Percentiles rank a stretch among this genome's conserved stretches.
Conservation (phyloP, 1,139 yeast species). For the Kodamaea suecica region DNA sequence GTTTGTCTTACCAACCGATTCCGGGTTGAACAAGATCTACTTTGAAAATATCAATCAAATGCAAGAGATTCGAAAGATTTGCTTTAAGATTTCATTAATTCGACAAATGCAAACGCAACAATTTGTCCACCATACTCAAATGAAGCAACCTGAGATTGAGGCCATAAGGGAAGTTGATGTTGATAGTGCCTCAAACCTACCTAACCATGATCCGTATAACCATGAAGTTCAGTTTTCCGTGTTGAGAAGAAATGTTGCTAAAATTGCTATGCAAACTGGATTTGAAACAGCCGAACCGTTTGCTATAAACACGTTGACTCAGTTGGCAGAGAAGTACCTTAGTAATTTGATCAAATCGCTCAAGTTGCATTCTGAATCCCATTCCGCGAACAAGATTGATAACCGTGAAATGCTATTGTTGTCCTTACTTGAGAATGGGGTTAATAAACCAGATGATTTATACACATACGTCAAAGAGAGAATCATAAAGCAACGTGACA, state of each 20-base stretch:
- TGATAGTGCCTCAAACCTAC: conserved; percentile 73
- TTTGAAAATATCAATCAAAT: conserved; percentile 69
- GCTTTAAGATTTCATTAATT: conserved; percentile 84
- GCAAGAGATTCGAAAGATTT: conserved; percentile 83
- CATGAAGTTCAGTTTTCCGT: conserved; percentile 62
- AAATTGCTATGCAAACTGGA: conserved; percentile 89
- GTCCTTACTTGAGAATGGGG: conserved; percentile 79
- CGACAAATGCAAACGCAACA: conserved; percentile 89
- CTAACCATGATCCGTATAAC: conserved; percentile 59
- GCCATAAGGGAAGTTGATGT: conserved; percentile 65
- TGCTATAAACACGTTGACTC: conserved; percentile 79
- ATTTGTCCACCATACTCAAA: conserved; percentile 69
- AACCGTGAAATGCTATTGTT: conserved; percentile 54
- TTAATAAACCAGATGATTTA: conserved; percentile 72
- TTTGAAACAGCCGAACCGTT: conserved; percentile 79
- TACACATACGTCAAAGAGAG: conserved; percentile 75
- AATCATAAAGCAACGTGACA: conserved; percentile 63
- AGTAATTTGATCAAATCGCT: conserved; percentile 70
- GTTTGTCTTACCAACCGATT: conserved; percentile 36
- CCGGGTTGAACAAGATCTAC: conserved; percentile 62
- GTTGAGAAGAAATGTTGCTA: conserved; percentile 67
- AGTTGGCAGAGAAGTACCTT: conserved; percentile 77
- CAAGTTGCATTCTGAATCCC: conserved; percentile 66
- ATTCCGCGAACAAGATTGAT: conserved; percentile 44
- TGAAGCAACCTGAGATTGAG: conserved; percentile 67